Evolutionary conservation across 495 filamentous ascomycete species (phyloP).

Genomic region (Clavariopsis aquatica): DNA sequence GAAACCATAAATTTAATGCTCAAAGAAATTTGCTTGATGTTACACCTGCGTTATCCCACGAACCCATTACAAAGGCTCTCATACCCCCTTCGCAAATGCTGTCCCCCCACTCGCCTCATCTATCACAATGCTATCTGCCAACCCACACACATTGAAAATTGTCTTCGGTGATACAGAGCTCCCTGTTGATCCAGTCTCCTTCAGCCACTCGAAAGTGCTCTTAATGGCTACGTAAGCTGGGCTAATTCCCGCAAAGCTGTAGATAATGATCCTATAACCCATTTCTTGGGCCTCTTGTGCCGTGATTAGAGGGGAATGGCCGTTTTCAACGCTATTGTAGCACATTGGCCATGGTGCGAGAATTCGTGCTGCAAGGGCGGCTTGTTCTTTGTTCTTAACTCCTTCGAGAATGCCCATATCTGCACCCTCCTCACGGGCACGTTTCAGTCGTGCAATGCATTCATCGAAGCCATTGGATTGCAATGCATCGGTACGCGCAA

Average conservation of each 20-base stretch:
- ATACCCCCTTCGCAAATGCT: slow-evolving; percentile 34
- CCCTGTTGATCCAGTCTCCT: slow-evolving; percentile 24
- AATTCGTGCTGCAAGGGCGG: slow-evolving; percentile 15
- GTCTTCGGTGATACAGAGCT: slow-evolving; percentile 27
- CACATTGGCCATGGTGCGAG: slow-evolving; percentile 30
- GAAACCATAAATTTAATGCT: no score
- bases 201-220: slow-evolving; percentile 26
- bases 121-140: slow-evolving; percentile 31
- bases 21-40: no score
- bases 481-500: slow-evolving; percentile 41
- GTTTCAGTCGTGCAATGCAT: slow-evolving; percentile 31
- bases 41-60: no score
- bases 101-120: slow-evolving; percentile 36
- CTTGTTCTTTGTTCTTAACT: slow-evolving; percentile 32
- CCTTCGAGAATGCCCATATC: slow-evolving; percentile 41
- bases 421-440: slow-evolving; percentile 33
- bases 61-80: neutral
- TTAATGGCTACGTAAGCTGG: slow-evolving; percentile 29
- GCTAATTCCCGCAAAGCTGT: slow-evolving; percentile 24
- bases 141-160: slow-evolving; percentile 34
- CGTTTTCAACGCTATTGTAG: slow-evolving; percentile 36
- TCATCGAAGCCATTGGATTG: slow-evolving; percentile 39
- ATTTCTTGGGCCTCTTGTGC: slow-evolving; percentile 34
- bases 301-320: slow-evolving; percentile 31
- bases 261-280: slow-evolving; percentile 39